phyloP scores from a whole-genome alignment of 129 eudicot genomes.

The Chrysanthemum seticuspe region DNA sequence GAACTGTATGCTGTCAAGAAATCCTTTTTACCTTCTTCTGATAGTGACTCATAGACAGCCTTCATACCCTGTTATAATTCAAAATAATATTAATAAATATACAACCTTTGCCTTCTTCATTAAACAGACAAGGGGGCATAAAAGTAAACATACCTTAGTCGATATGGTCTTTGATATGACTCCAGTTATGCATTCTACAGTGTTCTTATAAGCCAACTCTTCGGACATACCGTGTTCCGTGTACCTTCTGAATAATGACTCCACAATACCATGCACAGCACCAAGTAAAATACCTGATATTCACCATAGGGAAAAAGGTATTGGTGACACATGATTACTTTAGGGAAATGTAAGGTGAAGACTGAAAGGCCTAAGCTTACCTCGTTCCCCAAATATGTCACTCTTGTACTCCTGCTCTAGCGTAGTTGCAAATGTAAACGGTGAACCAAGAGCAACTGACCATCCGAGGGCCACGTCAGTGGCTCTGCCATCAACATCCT shows the following conservation, averaged over 20 bases:
- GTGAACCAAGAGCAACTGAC: slow-evolving; percentile 98
- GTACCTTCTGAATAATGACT: slow-evolving; percentile 80
- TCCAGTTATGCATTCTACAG: slow-evolving; percentile 94
- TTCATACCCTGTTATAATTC: slow-evolving; percentile 68
- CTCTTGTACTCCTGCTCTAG: slow-evolving; percentile 39
- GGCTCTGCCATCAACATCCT: slow-evolving; percentile 97
- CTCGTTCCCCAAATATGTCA: slow-evolving; percentile 94
- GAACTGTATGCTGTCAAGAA: slow-evolving; percentile 93
- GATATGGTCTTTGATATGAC: slow-evolving; percentile 82
- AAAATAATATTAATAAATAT: background rate
- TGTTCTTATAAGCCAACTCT: slow-evolving; percentile 92
- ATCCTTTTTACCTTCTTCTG: slow-evolving; percentile 78
- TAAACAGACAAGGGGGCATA: background rate
- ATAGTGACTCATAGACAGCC: slow-evolving; percentile 74
- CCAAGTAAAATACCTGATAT: slow-evolving; percentile 83
- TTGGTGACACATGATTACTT: background rate
- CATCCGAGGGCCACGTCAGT: slow-evolving; percentile 97
- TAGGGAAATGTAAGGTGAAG: background rate
- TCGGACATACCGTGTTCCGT: slow-evolving; percentile 91
- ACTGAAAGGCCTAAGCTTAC: slow-evolving; percentile 20
- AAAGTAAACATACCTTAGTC: slow-evolving; percentile 50
- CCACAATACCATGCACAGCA: slow-evolving; percentile 96
- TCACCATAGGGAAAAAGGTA: background rate
- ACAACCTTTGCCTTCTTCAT: background rate
- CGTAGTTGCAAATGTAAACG: slow-evolving; percentile 95